Evolutionary conservation across 495 filamentous ascomycete species (phyloP).

Genomic region (Lentithecium fluviatile): DNA sequence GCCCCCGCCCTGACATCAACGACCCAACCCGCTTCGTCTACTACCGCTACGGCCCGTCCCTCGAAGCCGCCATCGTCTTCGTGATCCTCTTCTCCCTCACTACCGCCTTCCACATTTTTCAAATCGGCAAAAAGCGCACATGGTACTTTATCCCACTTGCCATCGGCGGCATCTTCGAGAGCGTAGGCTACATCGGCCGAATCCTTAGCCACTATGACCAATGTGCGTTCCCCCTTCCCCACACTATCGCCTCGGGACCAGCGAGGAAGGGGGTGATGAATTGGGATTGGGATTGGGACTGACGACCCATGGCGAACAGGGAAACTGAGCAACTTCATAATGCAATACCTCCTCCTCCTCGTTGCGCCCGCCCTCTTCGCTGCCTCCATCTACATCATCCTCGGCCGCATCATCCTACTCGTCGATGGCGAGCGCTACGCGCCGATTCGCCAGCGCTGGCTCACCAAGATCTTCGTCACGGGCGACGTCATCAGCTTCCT

Average conservation of each 20-base stretch:
- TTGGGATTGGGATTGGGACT: too few species aligned
- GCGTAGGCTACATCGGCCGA: conserved; percentile 49
- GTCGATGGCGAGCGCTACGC: conserved; percentile 47
- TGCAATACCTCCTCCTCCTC: conserved; percentile 44
- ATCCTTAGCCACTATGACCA: conserved; percentile 23
- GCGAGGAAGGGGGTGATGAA: too few species aligned
- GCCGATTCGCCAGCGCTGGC: conserved; percentile 41
- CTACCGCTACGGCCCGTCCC: conserved; percentile 54
- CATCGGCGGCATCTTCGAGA: conserved; percentile 54
- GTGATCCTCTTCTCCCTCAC: conserved; percentile 48
- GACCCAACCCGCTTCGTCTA: conserved; percentile 12
- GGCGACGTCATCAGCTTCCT: conserved; percentile 50
- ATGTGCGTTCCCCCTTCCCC: conserved; percentile 5
- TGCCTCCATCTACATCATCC: conserved; percentile 49
- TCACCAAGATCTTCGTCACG: conserved; percentile 49
- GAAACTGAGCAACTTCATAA: conserved; percentile 39
- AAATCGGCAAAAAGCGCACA: conserved; percentile 46
- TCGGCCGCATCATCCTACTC: conserved; percentile 45
- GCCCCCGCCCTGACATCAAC: neutral
- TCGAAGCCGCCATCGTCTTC: conserved; percentile 53
- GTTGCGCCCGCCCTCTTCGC: conserved; percentile 47
- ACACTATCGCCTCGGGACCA: too few species aligned
- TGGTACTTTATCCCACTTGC: conserved; percentile 59
- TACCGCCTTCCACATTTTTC: conserved; percentile 49
- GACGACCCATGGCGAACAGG: too few species aligned